Percentiles rank a stretch among this genome's conserved stretches.
Conservation (phyloP, 2,329 filamentous ascomycete species). For the Fusarium temperatum region DNA sequence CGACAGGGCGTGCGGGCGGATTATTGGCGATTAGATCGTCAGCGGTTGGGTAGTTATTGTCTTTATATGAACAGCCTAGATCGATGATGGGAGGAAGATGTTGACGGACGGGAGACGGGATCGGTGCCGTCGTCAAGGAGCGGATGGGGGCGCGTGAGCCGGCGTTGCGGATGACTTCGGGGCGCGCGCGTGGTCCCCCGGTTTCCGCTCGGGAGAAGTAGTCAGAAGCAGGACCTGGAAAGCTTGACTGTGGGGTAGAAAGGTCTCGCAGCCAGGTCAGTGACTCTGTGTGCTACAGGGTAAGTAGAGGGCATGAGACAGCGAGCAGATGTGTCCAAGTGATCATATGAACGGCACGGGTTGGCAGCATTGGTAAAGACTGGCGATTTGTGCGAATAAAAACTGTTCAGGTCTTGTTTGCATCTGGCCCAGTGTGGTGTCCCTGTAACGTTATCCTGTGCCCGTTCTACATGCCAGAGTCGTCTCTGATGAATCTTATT, state of each 20-base stretch:
- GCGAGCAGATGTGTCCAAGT: background rate
- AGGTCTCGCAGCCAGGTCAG: constrained; percentile 3
- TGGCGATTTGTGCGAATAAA: background rate
- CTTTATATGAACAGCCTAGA: constrained; percentile 8
- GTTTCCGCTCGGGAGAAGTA: constrained; percentile 28
- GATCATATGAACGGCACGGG: background rate
- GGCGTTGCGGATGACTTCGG: constrained; percentile 46
- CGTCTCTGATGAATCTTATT: background rate
- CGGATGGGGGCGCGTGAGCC: constrained; percentile 41
- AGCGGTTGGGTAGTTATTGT: constrained; percentile 19
- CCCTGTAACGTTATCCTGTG: background rate
- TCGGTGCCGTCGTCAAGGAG: constrained; percentile 32
- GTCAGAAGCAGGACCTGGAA: constrained; percentile 17
- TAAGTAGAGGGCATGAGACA: background rate
- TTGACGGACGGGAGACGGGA: constrained; percentile 17
- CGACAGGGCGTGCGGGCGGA: constrained; percentile 23
- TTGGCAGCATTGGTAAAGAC: background rate
- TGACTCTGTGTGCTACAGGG: constrained; percentile 8
- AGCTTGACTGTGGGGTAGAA: constrained; percentile 27
- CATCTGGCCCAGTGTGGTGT: background rate
- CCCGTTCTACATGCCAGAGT: background rate
- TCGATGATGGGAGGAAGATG: constrained; percentile 6
- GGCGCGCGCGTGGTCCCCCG: constrained; percentile 40
- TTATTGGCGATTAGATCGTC: constrained; percentile 19
- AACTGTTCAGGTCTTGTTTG: background rate